These are phyloP conservation scores for Cucumis variabilis DNA, from an alignment of 331 rosid species.

Conservation along the genomic window DNA sequence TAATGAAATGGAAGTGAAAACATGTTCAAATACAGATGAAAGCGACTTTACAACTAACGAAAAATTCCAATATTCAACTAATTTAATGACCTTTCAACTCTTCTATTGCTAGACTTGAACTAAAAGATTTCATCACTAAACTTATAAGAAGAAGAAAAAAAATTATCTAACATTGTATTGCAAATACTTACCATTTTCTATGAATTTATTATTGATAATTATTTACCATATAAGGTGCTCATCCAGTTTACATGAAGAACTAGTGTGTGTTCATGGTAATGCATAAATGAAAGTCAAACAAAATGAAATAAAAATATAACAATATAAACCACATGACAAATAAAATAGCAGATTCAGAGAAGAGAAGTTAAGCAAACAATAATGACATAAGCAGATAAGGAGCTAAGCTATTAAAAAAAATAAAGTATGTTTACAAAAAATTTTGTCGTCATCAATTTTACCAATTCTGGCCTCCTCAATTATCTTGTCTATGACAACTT, in stretches of 20 bases:
- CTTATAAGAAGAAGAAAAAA: neutral
- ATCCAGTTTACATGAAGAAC: neutral
- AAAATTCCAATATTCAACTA: no score
- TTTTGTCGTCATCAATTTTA: constrained; percentile 96
- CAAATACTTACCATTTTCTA: neutral
- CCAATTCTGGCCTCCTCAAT: constrained; percentile 83
- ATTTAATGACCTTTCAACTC: neutral
- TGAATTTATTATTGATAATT: no score
- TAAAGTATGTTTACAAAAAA: constrained; percentile 60
- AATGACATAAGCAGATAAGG: neutral
- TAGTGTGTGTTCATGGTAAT: neutral
- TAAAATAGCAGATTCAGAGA: neutral
- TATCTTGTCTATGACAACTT: constrained; percentile 70
- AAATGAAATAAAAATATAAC: neutral
- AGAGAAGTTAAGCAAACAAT: neutral
- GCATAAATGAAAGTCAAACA: neutral
- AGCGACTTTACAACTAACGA: no score
- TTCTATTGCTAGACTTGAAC: neutral
- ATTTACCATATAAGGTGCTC: neutral
- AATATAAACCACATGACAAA: neutral
- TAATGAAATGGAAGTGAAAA: no score
- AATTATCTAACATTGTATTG: neutral
- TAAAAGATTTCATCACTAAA: neutral
- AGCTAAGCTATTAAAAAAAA: neutral
- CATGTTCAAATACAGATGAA: no score